Conservation (phyloP, 805 yeast genomes). For the Metschnikowia corniflorae region DNA sequence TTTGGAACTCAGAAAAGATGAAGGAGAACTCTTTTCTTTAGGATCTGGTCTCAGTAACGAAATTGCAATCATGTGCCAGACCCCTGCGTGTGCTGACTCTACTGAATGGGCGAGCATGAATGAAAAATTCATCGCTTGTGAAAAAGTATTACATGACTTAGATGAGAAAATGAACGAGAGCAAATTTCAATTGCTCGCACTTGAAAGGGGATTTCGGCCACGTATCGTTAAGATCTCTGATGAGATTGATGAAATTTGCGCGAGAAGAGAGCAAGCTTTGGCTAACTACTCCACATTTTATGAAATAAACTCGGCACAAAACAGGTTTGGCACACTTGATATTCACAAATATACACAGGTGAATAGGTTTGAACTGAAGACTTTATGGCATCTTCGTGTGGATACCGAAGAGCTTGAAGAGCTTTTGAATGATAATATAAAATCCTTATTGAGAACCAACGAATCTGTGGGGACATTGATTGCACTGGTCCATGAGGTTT, state of each 20-base stretch:
- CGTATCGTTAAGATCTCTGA: neutral
- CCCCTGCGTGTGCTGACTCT: neutral
- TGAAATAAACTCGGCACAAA: neutral
- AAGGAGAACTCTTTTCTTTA: slow-evolving; percentile 6
- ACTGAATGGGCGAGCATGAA: neutral
- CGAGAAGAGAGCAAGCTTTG: neutral
- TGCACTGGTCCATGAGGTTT: neutral
- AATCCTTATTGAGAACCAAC: slow-evolving; percentile 2
- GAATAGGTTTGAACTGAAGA: slow-evolving; percentile 2
- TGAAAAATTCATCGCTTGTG: neutral
- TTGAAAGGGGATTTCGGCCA: neutral
- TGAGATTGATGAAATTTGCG: neutral
- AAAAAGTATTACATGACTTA: slow-evolving; percentile 1
- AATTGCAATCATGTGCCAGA: neutral
- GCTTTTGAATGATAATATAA: slow-evolving; percentile 4
- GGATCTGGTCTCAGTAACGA: slow-evolving; percentile 7
- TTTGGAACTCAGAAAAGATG: slow-evolving; percentile 1
- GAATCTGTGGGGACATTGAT: neutral
- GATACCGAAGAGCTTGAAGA: neutral
- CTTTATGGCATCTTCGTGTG: neutral
- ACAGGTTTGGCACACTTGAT: neutral
- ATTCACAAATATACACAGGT: slow-evolving; percentile 3
- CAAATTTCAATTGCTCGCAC: neutral
- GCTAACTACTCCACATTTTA: neutral
- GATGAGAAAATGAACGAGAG: neutral